A percentile compares a stretch with the other conserved stretches of the same genome.
Evolutionary conservation across 768 basidiomycete species (phyloP).

Genomic region (Zangia roseola): DNA sequence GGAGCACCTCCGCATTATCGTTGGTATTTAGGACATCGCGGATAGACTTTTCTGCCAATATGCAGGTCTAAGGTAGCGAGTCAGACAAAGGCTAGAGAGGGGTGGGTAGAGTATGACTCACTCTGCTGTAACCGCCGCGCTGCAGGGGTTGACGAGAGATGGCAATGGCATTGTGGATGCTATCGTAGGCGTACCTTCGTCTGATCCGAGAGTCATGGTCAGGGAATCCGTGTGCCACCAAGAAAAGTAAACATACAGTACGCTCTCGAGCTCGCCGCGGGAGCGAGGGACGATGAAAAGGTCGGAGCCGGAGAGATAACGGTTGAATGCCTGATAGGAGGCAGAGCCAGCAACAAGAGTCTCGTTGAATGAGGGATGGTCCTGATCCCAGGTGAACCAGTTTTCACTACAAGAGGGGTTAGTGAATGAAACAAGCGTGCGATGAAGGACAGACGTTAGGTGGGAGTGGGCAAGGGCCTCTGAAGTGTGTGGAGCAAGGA

Average conservation of each 20-base stretch:
- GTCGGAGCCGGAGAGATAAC: slow-evolving; percentile 70
- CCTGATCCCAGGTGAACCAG: slow-evolving; percentile 65
- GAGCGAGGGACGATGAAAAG: slow-evolving; percentile 68
- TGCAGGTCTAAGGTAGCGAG: slow-evolving; percentile 51
- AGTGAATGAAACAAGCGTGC: slow-evolving; percentile 6
- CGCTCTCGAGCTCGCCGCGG: slow-evolving; percentile 63
- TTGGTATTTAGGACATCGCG: slow-evolving; percentile 63
- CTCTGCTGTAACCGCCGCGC: slow-evolving; percentile 53
- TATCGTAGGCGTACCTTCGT: slow-evolving; percentile 73
- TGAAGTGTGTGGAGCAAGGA: slow-evolving; percentile 69
- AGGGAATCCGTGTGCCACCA: slow-evolving; percentile 2
- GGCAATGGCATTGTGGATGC: slow-evolving; percentile 79
- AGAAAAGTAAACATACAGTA: slow-evolving; percentile 50
- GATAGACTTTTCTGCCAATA: slow-evolving; percentile 71
- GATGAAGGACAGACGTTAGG: slow-evolving; percentile 50
- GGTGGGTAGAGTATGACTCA: slow-evolving; percentile 30
- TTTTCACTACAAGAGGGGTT: slow-evolving; percentile 52
- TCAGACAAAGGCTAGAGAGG: neutral
- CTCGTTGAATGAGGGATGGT: slow-evolving; percentile 69
- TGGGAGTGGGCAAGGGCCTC: slow-evolving; percentile 72
- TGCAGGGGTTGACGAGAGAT: slow-evolving; percentile 62
- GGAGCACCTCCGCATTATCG: slow-evolving; percentile 64
- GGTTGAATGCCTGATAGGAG: slow-evolving; percentile 77
- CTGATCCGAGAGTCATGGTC: slow-evolving; percentile 36
- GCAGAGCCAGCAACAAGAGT: slow-evolving; percentile 74